Percentiles rank a stretch among this genome's conserved stretches.
Conservation (phyloP, 805 yeast species). For the Ogataea neopini region DNA sequence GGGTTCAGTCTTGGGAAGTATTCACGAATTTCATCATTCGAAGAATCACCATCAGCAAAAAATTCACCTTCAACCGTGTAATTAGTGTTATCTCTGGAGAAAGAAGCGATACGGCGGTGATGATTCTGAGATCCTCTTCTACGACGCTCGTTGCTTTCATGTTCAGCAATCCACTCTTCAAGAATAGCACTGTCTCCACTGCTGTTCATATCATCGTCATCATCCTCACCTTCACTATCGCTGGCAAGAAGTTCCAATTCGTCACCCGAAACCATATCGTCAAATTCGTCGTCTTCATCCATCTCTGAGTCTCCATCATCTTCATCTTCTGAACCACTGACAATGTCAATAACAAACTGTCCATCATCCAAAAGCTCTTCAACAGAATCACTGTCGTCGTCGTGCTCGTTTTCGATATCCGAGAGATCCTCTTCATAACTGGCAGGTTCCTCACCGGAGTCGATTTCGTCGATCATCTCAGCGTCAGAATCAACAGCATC, state of each 20-base stretch:
- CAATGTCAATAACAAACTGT: slow-evolving; percentile 31
- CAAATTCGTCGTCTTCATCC: slow-evolving; percentile 28
- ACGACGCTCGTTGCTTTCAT: slow-evolving; percentile 27
- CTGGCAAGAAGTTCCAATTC: slow-evolving; percentile 21
- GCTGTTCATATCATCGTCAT: slow-evolving; percentile 15
- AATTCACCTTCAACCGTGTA: slow-evolving; percentile 11
- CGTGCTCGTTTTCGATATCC: slow-evolving; percentile 21
- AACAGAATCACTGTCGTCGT: slow-evolving; percentile 23
- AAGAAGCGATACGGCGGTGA: slow-evolving; percentile 6
- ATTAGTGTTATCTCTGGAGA: slow-evolving; percentile 1
- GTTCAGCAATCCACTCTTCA: slow-evolving; percentile 36
- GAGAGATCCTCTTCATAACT: slow-evolving; percentile 27
- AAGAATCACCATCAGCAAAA: slow-evolving; percentile 15
- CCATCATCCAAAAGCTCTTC: slow-evolving; percentile 30
- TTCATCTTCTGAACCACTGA: slow-evolving; percentile 30
- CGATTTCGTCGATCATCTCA: slow-evolving; percentile 19
- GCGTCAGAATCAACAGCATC: slow-evolving; percentile 21
- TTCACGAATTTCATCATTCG: slow-evolving; percentile 15
- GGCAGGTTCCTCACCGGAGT: slow-evolving; percentile 22
- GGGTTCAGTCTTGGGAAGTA: slow-evolving; percentile 14
- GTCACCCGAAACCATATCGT: slow-evolving; percentile 21
- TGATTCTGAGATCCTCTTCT: slow-evolving; percentile 14
- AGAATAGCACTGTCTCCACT: slow-evolving; percentile 33
- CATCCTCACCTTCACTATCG: slow-evolving; percentile 12
- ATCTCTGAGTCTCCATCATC: slow-evolving; percentile 22